phyloP scores from a whole-genome alignment of 768 basidiomycete species.

The Hirschioporus abietinus region DNA sequence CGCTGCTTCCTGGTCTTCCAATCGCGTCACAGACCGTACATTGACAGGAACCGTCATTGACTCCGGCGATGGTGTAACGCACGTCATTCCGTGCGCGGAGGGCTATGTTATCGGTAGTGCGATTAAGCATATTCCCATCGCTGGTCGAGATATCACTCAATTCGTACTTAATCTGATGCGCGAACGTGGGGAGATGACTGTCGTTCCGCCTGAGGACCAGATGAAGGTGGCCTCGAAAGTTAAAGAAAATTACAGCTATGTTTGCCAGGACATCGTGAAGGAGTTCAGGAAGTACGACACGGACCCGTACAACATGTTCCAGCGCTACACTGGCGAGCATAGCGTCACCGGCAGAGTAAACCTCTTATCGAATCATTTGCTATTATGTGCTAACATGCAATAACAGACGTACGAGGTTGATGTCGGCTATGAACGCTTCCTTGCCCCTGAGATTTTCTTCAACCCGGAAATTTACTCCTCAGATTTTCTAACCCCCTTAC shows the following conservation, averaged over 20 bases:
- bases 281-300: conserved; percentile 98
- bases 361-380: conserved; percentile 8
- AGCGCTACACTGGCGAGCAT: conserved; percentile 90
- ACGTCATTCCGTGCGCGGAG: conserved; percentile 94
- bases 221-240: conserved; percentile 86
- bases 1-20: conserved; percentile 95
- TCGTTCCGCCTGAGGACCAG: conserved; percentile 95
- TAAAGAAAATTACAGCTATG: conserved; percentile 97
- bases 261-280: conserved; percentile 97
- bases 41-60: conserved; percentile 98
- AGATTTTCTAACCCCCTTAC: conserved; percentile 94
- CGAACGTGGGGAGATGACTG: conserved; percentile 86
- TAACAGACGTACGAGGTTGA: conserved; percentile 87
- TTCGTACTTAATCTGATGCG: conserved; percentile 95
- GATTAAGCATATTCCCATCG: conserved; percentile 98
- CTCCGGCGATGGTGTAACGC: conserved; percentile 98
- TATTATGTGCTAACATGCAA: conserved; percentile 7
- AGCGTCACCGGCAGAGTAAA: conserved; percentile 86
- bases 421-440: conserved; percentile 97
- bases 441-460: conserved; percentile 99
- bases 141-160: conserved; percentile 93
- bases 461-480: conserved; percentile 98
- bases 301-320: conserved; percentile 93
- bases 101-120: conserved; percentile 99
- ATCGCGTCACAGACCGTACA: conserved; percentile 82